Evolutionary conservation across 1,139 yeast genomes (phyloP).

Genomic region (Wickerhamomyces sp.): DNA sequence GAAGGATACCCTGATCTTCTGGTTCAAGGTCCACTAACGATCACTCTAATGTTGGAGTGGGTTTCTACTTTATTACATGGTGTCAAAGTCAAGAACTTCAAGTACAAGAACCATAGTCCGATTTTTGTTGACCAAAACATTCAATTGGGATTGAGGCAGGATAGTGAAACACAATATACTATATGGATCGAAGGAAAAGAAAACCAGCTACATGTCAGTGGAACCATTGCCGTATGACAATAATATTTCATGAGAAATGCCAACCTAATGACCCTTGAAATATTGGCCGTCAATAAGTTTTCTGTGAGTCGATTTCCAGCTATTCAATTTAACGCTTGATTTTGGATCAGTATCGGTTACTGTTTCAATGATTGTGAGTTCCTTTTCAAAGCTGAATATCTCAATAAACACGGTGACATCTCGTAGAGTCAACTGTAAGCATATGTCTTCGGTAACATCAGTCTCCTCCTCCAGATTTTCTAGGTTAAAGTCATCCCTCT

Average conservation of each 20-base stretch:
- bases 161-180: slow-evolving; percentile 2
- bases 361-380: slow-evolving; percentile 2
- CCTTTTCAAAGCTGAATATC: background rate
- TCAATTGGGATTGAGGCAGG: slow-evolving; percentile 21
- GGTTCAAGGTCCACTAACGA: slow-evolving; percentile 79
- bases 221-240: slow-evolving; percentile 4
- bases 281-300: slow-evolving; percentile 11
- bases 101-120: slow-evolving; percentile 49
- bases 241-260: background rate
- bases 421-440: slow-evolving; percentile 33
- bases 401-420: slow-evolving; percentile 31
- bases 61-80: slow-evolving; percentile 12
- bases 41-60: slow-evolving; percentile 52
- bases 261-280: background rate
- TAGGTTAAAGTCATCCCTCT: slow-evolving; percentile 16
- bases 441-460: slow-evolving; percentile 20
- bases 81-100: slow-evolving; percentile 27
- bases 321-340: slow-evolving; percentile 21
- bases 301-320: slow-evolving; percentile 29
- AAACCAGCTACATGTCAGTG: slow-evolving; percentile 16
- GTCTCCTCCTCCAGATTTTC: slow-evolving; percentile 7
- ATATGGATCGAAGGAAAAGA: slow-evolving; percentile 23
- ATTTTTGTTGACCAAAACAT: slow-evolving; percentile 33
- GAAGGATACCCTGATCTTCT: slow-evolving; percentile 63
- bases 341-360: slow-evolving; percentile 35